Evolutionary conservation across 345 rosid genomes (phyloP).

Genomic region (Populus pruinosa): DNA sequence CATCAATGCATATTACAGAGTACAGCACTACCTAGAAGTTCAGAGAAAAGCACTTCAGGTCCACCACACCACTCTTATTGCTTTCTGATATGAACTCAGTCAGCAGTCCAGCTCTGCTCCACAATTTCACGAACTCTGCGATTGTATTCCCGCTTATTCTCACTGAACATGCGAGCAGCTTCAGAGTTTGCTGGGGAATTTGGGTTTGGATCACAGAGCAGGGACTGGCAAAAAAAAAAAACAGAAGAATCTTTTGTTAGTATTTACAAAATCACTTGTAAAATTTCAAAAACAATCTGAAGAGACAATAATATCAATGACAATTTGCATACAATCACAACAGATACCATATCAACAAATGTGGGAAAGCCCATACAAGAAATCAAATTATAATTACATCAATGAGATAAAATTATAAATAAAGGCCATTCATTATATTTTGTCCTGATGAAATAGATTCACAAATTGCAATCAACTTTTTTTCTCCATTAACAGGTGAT

Average conservation of each 20-base stretch:
- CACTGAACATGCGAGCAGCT: constrained; percentile 96
- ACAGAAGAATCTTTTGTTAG: neutral
- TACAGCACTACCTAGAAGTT: neutral
- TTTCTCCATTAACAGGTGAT: neutral
- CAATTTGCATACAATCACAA: neutral
- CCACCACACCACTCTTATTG: neutral
- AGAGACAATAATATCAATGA: neutral
- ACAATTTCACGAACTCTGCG: constrained; percentile 83
- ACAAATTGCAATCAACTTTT: neutral
- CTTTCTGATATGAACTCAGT: constrained; percentile 20
- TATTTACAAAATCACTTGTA: neutral
- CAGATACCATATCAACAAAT: neutral
- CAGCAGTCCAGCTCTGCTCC: constrained; percentile 95
- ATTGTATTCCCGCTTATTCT: constrained; percentile 91
- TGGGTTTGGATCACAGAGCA: constrained; percentile 95
- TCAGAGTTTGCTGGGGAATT: constrained; percentile 98
- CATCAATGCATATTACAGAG: constrained; percentile 15
- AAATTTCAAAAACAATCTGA: neutral
- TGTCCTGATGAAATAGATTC: neutral
- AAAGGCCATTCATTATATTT: neutral
- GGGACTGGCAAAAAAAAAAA: constrained; percentile 42
- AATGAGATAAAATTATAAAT: too few relatives aligned
- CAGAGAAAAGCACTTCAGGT: neutral
- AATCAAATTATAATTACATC: neutral
- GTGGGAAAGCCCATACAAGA: neutral